Evolutionary conservation across 192 early-diverging fungal species (phyloP), one percentile per base, ranked within the genome.

Genomic region (Rhizophlyctis rosea): DNA sequence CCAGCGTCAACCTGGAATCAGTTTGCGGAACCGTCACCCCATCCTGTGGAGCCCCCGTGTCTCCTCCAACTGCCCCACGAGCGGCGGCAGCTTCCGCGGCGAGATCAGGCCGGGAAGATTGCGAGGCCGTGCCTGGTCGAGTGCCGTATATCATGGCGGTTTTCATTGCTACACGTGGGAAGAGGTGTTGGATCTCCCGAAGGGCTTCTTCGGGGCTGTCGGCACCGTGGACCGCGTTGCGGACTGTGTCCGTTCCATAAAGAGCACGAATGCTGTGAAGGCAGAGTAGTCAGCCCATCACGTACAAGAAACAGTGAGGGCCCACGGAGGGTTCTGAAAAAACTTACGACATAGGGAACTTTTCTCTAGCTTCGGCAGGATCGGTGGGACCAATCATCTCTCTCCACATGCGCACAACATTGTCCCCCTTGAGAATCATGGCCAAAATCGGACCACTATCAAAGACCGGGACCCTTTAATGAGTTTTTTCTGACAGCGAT

Each of bases 161-260:
- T 4, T 64, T 51, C 57, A 53, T 57, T 2, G 69, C 62, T 4
- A 68, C 36, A 32, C 66, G 58, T 2, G 80, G 80, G 68, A 81
- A 80, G 57, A 83, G 59, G 0, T 65, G 54, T 27, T 74, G 79
- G 28, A 78, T 62, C 33, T 81, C 77, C n/a, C 72, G 74, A n/a
- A 61, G 54, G 9, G 84, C 82, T 28, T 61, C 57, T n/a, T 72
- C 67, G 36, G 68, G 27, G 16, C 69, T 61, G 58, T 76, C 75
- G 24, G 81, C 76, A 18, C 78, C 81, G 60, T 86, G 84, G 16
- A 85, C 70, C 50, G 64, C 79, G 61, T 85, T 85, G 30, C 59
- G 67, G 44, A 74, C 59, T 1, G 55, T 47, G 61, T 83, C 73
- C 28, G 72, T 68, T 11, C 83, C 83, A 65, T 65, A 85, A 14